Percentiles rank a stretch among this genome's conserved stretches.
Evolutionary conservation across 169 alveolate genomes (phyloP).

Genomic region (Cryptosporidium bovis): DNA sequence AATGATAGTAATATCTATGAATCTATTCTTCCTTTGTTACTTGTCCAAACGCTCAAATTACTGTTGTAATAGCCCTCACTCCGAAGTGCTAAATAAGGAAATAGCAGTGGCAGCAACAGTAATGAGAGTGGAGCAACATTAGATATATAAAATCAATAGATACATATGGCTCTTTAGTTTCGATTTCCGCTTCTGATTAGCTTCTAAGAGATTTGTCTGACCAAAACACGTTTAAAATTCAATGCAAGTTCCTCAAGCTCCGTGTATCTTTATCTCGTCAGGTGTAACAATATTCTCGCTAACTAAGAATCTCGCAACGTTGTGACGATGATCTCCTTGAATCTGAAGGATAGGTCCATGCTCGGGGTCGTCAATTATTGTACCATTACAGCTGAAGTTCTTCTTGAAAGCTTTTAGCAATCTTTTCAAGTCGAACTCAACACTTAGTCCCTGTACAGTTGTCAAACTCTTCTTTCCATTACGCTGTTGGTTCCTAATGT

Average conservation of each 20-base stretch:
- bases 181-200: background rate
- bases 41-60: too few relatives aligned
- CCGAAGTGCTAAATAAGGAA: too few relatives aligned
- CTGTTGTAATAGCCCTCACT: too few relatives aligned
- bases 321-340: constrained; percentile 89
- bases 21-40: too few relatives aligned
- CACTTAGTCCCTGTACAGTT: constrained; percentile 93
- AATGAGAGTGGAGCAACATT: too few relatives aligned
- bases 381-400: constrained; percentile 93
- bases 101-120: too few relatives aligned
- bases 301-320: constrained; percentile 89
- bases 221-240: background rate
- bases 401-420: constrained; percentile 92
- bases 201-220: background rate
- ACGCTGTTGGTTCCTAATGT: constrained; percentile 92
- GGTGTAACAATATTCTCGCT: constrained; percentile 88
- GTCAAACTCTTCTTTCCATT: constrained; percentile 94
- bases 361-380: constrained; percentile 91
- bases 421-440: constrained; percentile 90
- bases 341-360: constrained; percentile 91
- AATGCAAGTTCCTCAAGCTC: constrained; percentile 80
- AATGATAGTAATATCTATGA: too few relatives aligned
- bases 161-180: too few relatives aligned
- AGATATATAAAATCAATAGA: too few relatives aligned
- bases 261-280: constrained; percentile 91